Evolutionary conservation across 164 flowering plant genomes (phyloP).

Genomic region (Brasenia schreberi): DNA sequence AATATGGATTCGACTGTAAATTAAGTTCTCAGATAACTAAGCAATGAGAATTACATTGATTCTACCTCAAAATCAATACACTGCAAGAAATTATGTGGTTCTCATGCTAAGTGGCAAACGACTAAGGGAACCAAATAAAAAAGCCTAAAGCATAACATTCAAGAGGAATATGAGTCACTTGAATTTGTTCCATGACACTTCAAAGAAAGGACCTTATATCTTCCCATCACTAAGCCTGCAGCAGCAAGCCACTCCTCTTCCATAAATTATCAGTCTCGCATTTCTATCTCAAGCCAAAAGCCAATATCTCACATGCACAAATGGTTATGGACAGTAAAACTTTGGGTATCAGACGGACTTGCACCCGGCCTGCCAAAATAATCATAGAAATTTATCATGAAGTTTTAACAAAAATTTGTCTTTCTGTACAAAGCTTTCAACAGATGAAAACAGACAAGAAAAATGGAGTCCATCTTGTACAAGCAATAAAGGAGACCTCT

Average conservation of each 20-base stretch:
- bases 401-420: too few relatives aligned
- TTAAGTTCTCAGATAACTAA: too few relatives aligned
- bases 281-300: neutral
- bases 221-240: neutral
- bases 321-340: neutral
- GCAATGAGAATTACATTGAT: too few relatives aligned
- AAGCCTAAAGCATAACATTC: too few relatives aligned
- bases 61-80: neutral
- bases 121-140: neutral
- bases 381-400: neutral
- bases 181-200: neutral
- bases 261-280: neutral
- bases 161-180: neutral
- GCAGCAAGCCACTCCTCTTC: neutral
- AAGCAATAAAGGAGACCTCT: neutral
- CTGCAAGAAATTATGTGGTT: neutral
- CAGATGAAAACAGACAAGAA: neutral
- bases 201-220: neutral
- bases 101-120: too few relatives aligned
- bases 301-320: neutral
- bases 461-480: too few relatives aligned
- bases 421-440: neutral
- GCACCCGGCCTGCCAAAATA: conserved; percentile 2
- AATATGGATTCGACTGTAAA: too few relatives aligned
- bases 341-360: neutral